Base-by-base conservation (phyloP, 2,329 filamentous ascomycete genomes). In the Colletotrichum sp. region DNA sequence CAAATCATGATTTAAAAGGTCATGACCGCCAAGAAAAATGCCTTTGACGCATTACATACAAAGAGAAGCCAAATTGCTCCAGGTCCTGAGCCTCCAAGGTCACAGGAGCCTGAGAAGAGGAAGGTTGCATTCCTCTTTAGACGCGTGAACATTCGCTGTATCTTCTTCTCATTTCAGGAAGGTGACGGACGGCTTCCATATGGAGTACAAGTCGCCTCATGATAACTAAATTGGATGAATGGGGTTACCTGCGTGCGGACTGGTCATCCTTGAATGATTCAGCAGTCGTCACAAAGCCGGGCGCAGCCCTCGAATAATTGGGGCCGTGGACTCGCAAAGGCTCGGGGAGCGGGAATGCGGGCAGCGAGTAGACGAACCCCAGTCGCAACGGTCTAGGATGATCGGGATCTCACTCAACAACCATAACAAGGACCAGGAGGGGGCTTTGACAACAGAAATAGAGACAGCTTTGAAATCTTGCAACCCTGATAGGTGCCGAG, bases 31-130 rank as follows among this genome's bases (percentile, higher is more conserved):
- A n/a, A 3, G 10, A 48, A 7, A 3, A 12, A 21, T 1, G 2
- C 3, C 5, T n/a, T 48, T 1, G 10, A 21, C 1, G 9, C 4
- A 13, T 1, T 1, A 3, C 3, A 13, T 13, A 3, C 6, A 0
- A 0, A 5, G 38, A 21, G 6, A 52, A 21, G 0, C 43, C 43
- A 3, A 3, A 1, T 7, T 21, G 43, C n/a, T 21, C n/a, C 0
- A 21, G n/a, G 43, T 12, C 12, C 3, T 21, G 6, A 21, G 0
- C 0, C 6, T 12, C 12, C 16, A 2, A 13, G 43, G 43, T 52
- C 12, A 24, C n/a, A 13, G 43, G n/a, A 12, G 38, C 38, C 9
- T 48, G 38, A n/a, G 38, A 48, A 48, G 18, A 21, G 6, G 43
- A 52, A 52, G 43, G 43, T 52, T 24, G 43, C 43, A 52, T 52